Conservation (phyloP, 208 protist genomes). For the Trypanosoma mega region DNA sequence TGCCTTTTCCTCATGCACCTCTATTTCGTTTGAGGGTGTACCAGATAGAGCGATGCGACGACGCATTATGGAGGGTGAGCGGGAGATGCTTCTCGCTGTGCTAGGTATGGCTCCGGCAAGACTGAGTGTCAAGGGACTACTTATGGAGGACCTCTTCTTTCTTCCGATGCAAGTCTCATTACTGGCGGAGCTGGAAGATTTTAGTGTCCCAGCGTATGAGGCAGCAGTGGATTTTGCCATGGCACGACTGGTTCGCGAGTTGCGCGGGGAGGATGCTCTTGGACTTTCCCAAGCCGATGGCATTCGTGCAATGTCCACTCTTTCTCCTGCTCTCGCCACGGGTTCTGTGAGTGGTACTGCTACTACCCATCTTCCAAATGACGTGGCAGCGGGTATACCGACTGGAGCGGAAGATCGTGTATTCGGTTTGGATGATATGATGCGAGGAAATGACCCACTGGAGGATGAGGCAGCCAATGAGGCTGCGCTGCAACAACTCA, state of each 20-base stretch:
- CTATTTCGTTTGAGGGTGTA: neutral
- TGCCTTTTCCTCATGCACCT: neutral
- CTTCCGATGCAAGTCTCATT: constrained; percentile 51
- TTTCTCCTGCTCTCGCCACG: too few relatives aligned
- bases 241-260: constrained; percentile 28
- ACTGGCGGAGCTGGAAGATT: constrained; percentile 55
- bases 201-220: constrained; percentile 41
- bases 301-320: too few relatives aligned
- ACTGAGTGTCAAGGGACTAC: constrained; percentile 37
- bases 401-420: too few relatives aligned
- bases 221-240: constrained; percentile 56
- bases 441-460: too few relatives aligned
- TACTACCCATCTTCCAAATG: too few relatives aligned
- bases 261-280: constrained; percentile 19
- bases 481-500: too few relatives aligned
- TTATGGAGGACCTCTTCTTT: constrained; percentile 64
- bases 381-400: too few relatives aligned
- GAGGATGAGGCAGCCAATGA: too few relatives aligned
- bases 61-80: constrained; percentile 20
- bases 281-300: neutral
- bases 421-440: too few relatives aligned
- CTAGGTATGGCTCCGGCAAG: constrained; percentile 26
- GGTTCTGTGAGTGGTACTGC: constrained; percentile 12
- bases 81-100: constrained; percentile 43
- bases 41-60: neutral